Evolutionary conservation across 345 rosid species (phyloP), one percentile per base, ranked within the genome.

Genomic region (Cardamine chenopodiifolia): DNA sequence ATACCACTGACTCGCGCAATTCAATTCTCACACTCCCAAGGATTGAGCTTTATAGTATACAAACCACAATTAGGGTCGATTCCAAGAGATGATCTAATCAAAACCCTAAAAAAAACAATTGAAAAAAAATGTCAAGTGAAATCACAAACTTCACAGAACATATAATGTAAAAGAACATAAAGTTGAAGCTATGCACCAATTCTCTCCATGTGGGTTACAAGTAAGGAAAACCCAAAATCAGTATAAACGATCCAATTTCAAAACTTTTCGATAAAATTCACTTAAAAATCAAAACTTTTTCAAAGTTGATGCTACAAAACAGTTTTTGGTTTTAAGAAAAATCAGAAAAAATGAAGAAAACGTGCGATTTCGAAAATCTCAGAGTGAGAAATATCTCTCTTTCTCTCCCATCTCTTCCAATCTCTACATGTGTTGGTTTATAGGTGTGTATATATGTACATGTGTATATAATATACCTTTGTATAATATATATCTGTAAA

Each of bases 71-170:
- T 23, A 70, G 75, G 83, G 79, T 66, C 61, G 73, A 80, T 78
- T 55, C 73, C 73, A 62, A 56, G 20, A 74, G 63, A 7, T 49
- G 85, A 85, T 83, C 81, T 48, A 77, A 76, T 75, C 81, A 70
- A 79, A 83, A 79, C 86, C 88, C 85, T 81, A 78, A 60, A 70
- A 20, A 70, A 4, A 0, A 2, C 39, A 57, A 70, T 58, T 50
- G 47, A 28, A 56, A 4, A 70, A 47, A 70, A 70, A 11, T 58
- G 74, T 70, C 32, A 69, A 48, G 29, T 66, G 22, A 62, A 68
- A 60, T n/a, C 72, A 66, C 44, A 68, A 54, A 56, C 66, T 79
- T 18, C 39, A 1, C 20, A 42, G 9, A 39, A 2, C 17, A 61
- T 15, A 39, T 1, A 19, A 61, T 29, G 61, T 14, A 14, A 47